phyloP scores from a whole-genome alignment of 306 rosid genomes.

The Quercus gilva region DNA sequence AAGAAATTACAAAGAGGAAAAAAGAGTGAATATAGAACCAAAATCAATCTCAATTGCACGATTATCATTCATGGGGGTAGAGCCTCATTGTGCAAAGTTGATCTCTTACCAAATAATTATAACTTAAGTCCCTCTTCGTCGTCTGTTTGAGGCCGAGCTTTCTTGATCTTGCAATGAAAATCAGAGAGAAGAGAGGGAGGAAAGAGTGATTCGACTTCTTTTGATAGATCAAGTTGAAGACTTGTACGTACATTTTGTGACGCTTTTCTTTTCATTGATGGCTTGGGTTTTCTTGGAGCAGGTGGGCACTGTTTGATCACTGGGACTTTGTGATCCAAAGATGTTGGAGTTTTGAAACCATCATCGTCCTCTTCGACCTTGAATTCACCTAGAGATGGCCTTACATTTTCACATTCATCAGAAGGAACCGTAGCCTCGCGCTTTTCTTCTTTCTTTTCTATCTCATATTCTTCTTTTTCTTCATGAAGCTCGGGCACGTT shows the following conservation, averaged over 20 bases:
- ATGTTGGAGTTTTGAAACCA: slow-evolving; percentile 73
- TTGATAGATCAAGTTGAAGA: slow-evolving; percentile 33
- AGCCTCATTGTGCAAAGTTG: not conserved
- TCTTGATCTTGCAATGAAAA: slow-evolving; percentile 33
- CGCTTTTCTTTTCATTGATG: slow-evolving; percentile 34
- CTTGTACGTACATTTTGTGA: slow-evolving; percentile 1
- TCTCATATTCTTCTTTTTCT: too few relatives aligned
- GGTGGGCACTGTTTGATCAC: slow-evolving; percentile 47
- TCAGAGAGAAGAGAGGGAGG: slow-evolving; percentile 11
- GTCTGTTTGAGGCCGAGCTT: slow-evolving; percentile 28
- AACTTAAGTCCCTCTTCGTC: not conserved
- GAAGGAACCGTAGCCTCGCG: not conserved
- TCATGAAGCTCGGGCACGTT: slow-evolving; percentile 9
- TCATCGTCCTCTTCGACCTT: slow-evolving; percentile 20
- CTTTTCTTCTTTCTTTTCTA: not conserved
- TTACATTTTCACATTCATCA: not conserved
- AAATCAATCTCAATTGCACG: not conserved
- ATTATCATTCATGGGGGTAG: too few relatives aligned
- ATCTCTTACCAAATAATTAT: not conserved
- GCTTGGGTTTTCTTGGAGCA: slow-evolving; percentile 50
- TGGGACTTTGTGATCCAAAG: slow-evolving; percentile 49
- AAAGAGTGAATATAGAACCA: not conserved
- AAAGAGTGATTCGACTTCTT: slow-evolving; percentile 43
- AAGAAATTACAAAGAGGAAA: not conserved
- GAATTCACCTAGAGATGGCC: not conserved